A percentile compares a stretch with the other conserved stretches of the same genome.
Evolutionary conservation across 2,329 filamentous ascomycete genomes (phyloP).

Genomic region (Cordyceps farinosa): DNA sequence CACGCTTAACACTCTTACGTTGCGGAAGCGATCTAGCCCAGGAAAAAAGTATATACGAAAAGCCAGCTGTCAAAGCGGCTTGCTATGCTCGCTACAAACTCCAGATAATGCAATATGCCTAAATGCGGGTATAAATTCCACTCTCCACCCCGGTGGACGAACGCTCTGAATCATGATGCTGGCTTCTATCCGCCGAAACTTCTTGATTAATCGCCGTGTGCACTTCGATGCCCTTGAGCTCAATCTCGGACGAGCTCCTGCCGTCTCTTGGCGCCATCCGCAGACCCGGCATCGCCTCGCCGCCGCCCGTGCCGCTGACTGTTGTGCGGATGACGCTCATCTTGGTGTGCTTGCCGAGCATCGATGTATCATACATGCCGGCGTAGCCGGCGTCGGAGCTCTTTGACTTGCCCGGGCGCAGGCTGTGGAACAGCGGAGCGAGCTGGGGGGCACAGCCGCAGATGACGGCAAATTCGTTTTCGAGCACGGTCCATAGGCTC

Average conservation of each 20-base stretch:
- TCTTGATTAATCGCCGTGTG: constrained; percentile 21
- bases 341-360: constrained; percentile 12
- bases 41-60: neutral
- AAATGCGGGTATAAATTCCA: constrained; percentile 15
- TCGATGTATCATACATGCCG: constrained; percentile 13
- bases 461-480: constrained; percentile 18
- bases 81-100: constrained; percentile 15
- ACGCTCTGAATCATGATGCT: neutral
- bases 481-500: constrained; percentile 14
- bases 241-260: constrained; percentile 20
- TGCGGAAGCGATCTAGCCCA: neutral
- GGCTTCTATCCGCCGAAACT: constrained; percentile 8
- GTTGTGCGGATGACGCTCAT: constrained; percentile 18
- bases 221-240: constrained; percentile 22
- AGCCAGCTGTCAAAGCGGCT: constrained; percentile 2
- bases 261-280: neutral
- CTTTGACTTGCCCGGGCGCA: constrained; percentile 4
- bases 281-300: neutral
- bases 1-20: neutral
- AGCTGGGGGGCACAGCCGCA: constrained; percentile 18
- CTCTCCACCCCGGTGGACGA: neutral
- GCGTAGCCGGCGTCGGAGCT: constrained; percentile 7
- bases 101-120: constrained; percentile 16
- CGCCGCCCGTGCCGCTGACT: constrained; percentile 3
- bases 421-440: constrained; percentile 12